Percentiles rank a stretch among this genome's conserved stretches.
Evolutionary conservation across 169 alveolate genomes (phyloP).

Genomic region (Neospora caninum): DNA sequence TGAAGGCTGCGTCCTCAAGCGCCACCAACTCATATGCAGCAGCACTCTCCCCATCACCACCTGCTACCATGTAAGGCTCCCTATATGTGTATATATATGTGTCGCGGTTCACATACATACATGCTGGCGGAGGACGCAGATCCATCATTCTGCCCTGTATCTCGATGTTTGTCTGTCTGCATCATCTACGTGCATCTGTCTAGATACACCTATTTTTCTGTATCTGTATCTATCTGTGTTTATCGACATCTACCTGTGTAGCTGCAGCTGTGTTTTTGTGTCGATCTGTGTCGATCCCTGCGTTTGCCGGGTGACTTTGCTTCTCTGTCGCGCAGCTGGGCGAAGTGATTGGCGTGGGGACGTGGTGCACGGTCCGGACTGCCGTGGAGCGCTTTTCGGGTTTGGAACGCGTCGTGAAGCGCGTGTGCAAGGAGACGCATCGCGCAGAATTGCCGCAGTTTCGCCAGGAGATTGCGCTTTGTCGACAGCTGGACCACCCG

Average conservation of each 20-base stretch:
- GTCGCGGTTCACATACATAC: background rate
- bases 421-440: slow-evolving; percentile 51
- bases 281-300: background rate
- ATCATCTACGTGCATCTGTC: background rate
- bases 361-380: slow-evolving; percentile 57
- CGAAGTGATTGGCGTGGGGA: slow-evolving; percentile 56
- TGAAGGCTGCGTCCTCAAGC: slow-evolving; percentile 61
- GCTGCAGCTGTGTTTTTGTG: background rate
- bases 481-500: slow-evolving; percentile 86
- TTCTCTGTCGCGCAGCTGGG: slow-evolving; percentile 58
- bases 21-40: slow-evolving; percentile 57
- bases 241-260: too few relatives aligned
- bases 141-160: too few relatives aligned
- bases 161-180: background rate
- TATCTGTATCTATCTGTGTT: background rate
- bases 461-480: slow-evolving; percentile 51
- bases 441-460: slow-evolving; percentile 37
- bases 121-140: background rate
- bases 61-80: slow-evolving; percentile 43
- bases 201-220: background rate
- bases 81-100: background rate
- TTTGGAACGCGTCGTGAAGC: slow-evolving; percentile 59
- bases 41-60: slow-evolving; percentile 59
- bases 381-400: slow-evolving; percentile 59
- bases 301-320: background rate